These are phyloP conservation scores for Triadica sebifera DNA, from an alignment of 345 rosid species.

Conservation along the genomic window DNA sequence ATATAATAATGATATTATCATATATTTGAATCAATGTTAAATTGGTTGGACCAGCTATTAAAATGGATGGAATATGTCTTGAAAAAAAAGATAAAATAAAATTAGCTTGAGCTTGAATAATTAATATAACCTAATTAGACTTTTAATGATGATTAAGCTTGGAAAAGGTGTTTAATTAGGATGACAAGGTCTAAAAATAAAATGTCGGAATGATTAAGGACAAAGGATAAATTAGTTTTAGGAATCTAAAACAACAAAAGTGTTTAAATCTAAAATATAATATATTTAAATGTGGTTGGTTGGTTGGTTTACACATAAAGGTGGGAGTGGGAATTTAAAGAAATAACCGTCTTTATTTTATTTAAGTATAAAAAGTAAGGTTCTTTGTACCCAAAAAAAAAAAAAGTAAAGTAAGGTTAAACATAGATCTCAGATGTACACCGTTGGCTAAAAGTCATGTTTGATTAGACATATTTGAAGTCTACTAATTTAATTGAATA, in stretches of 20 bases:
- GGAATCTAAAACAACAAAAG: neutral
- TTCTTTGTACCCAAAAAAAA: neutral
- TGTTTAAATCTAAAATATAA: neutral
- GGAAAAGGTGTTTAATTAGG: too few species aligned
- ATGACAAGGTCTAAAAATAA: constrained; percentile 12
- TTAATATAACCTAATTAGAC: too few species aligned
- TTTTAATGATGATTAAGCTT: neutral
- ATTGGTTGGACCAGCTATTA: too few species aligned
- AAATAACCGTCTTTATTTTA: constrained; percentile 4
- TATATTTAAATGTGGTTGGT: neutral
- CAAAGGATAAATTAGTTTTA: constrained; percentile 21
- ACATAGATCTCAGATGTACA: too few species aligned
- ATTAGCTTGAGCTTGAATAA: too few species aligned
- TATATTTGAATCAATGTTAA: too few species aligned
- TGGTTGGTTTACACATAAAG: neutral
- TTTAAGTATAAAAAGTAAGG: neutral
- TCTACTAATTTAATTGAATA: neutral
- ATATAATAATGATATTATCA: too few species aligned
- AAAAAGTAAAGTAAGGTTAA: too few species aligned
- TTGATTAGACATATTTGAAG: too few species aligned
- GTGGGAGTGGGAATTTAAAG: neutral
- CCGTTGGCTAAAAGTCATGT: too few species aligned
- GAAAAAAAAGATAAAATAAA: too few species aligned
- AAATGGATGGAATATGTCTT: too few species aligned
- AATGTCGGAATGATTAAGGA: constrained; percentile 32